Conservation (phyloP, 163 green algal species). For the Chlamydomonas reinhardtii region DNA sequence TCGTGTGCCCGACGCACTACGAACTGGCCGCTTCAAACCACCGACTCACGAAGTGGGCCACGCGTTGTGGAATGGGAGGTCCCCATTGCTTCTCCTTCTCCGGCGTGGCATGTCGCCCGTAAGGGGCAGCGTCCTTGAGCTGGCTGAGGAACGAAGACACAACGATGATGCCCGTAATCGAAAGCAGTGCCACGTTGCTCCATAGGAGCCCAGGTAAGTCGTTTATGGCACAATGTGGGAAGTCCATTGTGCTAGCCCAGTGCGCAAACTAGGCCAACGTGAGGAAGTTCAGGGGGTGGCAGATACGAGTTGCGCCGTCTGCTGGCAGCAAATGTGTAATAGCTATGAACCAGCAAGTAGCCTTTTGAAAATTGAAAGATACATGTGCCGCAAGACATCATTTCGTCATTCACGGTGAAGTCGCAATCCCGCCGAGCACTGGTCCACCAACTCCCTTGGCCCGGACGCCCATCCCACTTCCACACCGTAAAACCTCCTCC, state of each 20-base stretch:
- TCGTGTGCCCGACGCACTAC: too few species aligned
- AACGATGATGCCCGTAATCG: constrained; percentile 11
- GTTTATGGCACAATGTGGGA: constrained; percentile 19
- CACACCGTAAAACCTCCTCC: too few species aligned
- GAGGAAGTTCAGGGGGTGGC: not conserved
- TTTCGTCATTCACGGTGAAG: too few species aligned
- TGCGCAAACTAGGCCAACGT: not conserved
- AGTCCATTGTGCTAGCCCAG: not conserved
- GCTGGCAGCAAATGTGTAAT: too few species aligned
- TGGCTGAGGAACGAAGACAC: constrained; percentile 10
- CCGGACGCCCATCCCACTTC: too few species aligned
- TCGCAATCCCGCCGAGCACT: too few species aligned
- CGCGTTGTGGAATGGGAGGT: constrained; percentile 9
- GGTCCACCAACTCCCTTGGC: too few species aligned
- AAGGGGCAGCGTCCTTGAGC: constrained; percentile 35
- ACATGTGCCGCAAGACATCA: too few species aligned
- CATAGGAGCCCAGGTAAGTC: constrained; percentile 13
- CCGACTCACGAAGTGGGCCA: constrained; percentile 16
- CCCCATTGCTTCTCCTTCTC: constrained; percentile 28
- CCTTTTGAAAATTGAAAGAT: too few species aligned
- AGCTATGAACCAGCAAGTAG: too few species aligned
- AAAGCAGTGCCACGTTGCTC: constrained; percentile 9
- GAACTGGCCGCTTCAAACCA: not conserved
- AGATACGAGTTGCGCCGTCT: not conserved
- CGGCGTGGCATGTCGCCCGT: not conserved